Evolutionary conservation across 2,329 filamentous ascomycete species (phyloP), one percentile per base, ranked within the genome.

Genomic region (Endothia cerciana): DNA sequence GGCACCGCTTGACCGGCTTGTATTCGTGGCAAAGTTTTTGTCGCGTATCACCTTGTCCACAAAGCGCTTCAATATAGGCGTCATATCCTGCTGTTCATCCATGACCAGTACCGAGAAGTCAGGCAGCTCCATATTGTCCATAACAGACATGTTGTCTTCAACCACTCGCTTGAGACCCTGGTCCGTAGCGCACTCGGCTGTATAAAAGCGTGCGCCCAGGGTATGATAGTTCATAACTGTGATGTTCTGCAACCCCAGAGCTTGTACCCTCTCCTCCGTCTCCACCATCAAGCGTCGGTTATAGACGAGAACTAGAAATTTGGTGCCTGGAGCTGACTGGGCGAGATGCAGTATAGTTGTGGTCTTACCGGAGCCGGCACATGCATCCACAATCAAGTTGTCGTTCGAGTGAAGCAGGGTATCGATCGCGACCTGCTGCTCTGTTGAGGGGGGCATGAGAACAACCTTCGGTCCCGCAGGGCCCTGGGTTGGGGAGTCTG

Each of bases 31-130:
- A n/a, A 65, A 65, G 7, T 47, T 36, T 33, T 62, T 67, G n/a
- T 67, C 65, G 17, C 59, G 58, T 13, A 67, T 60, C 5, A 67
- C 28, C n/a, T 67, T 67, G 40, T 67, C 65, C 22, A 67, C 59
- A 6, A 67, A 67, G 7, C 65, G 62, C 25, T 67, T 67, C 22
- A 67, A 15, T 1, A 67, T 67, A 1, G 65, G 65, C 8, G 65
- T 67, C 65, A 67, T 62, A 7, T 67, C 65, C 36, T 67, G 65
- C 43, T 67, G 65, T 58, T 67, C 65, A n/a, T 67, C 65, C 65
- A 67, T 62, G 10, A 67, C 63, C 38, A 67, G 40, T 2, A 67
- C 62, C 5, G 65, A 67, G 13, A 67, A 67, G 1, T 60, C 22
- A 2, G 65, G 65, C 8, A 67, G 49, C 30, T 25, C 55, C 62